Evolutionary conservation across 2,329 filamentous ascomycete species (phyloP), one percentile per base, ranked within the genome.

Genomic region (Biscogniauxia marginata): DNA sequence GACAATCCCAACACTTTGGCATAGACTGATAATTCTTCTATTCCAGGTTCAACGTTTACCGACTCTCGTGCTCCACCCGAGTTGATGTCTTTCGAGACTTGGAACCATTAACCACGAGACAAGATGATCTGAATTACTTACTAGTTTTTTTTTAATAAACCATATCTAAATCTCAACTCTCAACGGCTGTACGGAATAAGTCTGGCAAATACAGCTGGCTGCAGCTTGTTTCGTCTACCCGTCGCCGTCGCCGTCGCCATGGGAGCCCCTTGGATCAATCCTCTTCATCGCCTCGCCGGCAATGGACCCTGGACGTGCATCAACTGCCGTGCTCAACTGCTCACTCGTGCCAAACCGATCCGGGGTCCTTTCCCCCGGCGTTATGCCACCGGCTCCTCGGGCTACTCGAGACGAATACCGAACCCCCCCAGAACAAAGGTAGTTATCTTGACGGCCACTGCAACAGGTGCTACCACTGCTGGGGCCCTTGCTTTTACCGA

Each of bases 401-500:
- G 63, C 7, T 61, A 63, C 24, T 68, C 64, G 13, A 67, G 54
- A 50, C 63, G 58, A 16, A 56, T 58, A 22, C 58, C 62, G 24
- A 65, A 59, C 22, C 25, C 59, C 11, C 53, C 63, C 7, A 60
- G 59, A 23, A 57, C 63, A 5, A 67, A 64, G 45, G 55, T 66
- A 16, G 66, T 63, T 7, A 65, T 83, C 16, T 67, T 84, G 23
- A 74, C 81, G 43, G 79, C 82, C 13, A 79, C 82, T 5, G 74
- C 77, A 1, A 79, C 81, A 16, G 78, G 75, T n/a, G 80, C 76
- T 2, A 73, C 77, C 8, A 75, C 77, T 9, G 76, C 76, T n/a
- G 75, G 77, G 6, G 73, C 75, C 3, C 66, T 84, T 23, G 80
- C 81, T 20, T 85, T 86, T 59, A 78, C 79, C 23, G 84, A 88